Conservation (phyloP, 108 stramenopile genomes). For the Skeletonema grethae region DNA sequence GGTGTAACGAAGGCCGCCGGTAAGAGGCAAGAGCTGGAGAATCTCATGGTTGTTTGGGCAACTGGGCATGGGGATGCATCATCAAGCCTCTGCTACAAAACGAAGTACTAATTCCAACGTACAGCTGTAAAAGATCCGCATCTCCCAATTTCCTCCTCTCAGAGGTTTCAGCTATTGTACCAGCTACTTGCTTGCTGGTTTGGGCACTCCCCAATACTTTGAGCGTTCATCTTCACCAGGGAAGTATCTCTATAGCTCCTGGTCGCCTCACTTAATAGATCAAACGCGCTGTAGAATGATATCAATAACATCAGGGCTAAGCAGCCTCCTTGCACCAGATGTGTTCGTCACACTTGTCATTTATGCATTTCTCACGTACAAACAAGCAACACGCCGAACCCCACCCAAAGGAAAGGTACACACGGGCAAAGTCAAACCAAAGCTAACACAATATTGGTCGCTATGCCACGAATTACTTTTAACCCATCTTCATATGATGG, state of each 20-base stretch:
- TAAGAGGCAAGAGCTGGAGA: not conserved
- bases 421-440: conserved; percentile 14
- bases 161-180: too few species aligned
- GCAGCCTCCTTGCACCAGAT: conserved; percentile 29
- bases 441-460: conserved; percentile 8
- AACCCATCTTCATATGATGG: conserved; percentile 32
- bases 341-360: conserved; percentile 27
- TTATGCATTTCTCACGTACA: conserved; percentile 23
- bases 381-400: conserved; percentile 13
- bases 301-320: not conserved
- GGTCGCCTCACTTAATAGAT: not conserved
- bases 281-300: not conserved
- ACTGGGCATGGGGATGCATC: too few species aligned
- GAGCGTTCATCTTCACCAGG: too few species aligned
- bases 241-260: too few species aligned
- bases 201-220: too few species aligned
- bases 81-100: not conserved
- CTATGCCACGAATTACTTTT: conserved; percentile 32
- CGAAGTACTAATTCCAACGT: not conserved
- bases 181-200: too few species aligned
- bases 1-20: not conserved
- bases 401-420: conserved; percentile 7
- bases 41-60: not conserved
- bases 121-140: not conserved
- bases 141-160: too few species aligned